phyloP scores from a whole-genome alignment of 108 stramenopile genomes.

The Discostella pseudostelligera region DNA sequence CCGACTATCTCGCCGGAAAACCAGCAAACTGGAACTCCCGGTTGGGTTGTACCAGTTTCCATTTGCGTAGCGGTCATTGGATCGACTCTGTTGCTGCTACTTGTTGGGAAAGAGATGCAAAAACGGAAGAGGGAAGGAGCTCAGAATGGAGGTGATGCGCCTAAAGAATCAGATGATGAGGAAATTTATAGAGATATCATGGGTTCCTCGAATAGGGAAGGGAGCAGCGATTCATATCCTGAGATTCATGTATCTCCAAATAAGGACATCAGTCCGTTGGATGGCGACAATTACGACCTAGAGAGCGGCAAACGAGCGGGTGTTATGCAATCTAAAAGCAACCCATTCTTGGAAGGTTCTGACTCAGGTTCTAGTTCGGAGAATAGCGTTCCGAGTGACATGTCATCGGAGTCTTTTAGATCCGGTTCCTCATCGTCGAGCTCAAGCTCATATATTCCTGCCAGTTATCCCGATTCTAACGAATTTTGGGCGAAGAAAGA shows the following conservation, averaged over 20 bases:
- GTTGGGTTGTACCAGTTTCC: constrained; percentile 5
- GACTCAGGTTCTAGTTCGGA: background rate
- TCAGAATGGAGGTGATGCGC: background rate
- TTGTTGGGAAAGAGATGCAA: background rate
- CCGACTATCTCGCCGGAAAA: background rate
- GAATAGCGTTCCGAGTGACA: background rate
- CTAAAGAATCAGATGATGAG: background rate
- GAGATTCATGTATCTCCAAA: too few species aligned
- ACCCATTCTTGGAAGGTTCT: constrained; percentile 2
- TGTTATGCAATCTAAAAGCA: background rate
- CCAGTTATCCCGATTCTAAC: background rate
- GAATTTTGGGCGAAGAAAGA: background rate
- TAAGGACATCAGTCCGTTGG: background rate
- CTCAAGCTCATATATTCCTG: background rate
- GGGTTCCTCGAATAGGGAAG: background rate
- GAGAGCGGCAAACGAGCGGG: constrained; percentile 12
- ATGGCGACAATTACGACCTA: background rate
- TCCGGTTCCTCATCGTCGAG: too few species aligned
- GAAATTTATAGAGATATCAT: background rate
- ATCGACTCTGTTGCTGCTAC: background rate
- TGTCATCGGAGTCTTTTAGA: background rate
- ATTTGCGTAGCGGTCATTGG: background rate
- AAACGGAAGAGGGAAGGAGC: constrained; percentile 1
- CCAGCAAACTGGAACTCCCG: background rate
- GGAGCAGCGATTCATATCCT: background rate